Percentiles rank a stretch among this genome's conserved stretches.
These are phyloP conservation scores for Bjerkandera adusta DNA, from an alignment of 1,284 basidiomycete genomes.

Conservation along the genomic window DNA sequence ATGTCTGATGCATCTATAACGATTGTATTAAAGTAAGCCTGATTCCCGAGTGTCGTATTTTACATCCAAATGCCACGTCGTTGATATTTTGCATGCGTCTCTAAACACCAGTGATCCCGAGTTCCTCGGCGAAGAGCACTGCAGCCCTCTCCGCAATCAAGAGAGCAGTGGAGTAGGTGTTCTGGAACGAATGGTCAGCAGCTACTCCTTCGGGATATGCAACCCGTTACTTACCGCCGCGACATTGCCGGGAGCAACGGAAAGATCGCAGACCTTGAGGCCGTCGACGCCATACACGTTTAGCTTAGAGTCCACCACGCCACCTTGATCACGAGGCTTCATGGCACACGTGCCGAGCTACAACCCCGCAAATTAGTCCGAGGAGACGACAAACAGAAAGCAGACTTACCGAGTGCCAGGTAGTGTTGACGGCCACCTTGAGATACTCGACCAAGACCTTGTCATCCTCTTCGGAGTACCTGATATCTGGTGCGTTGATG, in stretches of 20 bases:
- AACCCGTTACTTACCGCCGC: slow-evolving; percentile 10
- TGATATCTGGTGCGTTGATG: slow-evolving; percentile 42
- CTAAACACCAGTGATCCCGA: slow-evolving; percentile 1
- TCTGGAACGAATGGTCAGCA: slow-evolving; percentile 22
- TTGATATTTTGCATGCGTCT: too few species aligned
- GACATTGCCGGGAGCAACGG: slow-evolving; percentile 15
- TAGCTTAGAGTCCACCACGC: slow-evolving; percentile 59
- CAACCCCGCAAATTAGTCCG: not conserved
- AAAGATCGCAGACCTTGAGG: slow-evolving; percentile 51
- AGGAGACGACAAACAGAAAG: not conserved
- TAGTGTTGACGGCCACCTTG: slow-evolving; percentile 31
- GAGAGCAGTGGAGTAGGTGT: slow-evolving; percentile 40
- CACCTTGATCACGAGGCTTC: slow-evolving; percentile 53
- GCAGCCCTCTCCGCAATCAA: not conserved
- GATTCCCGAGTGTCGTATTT: too few species aligned
- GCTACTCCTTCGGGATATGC: not conserved
- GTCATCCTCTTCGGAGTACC: slow-evolving; percentile 57
- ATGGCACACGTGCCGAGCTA: slow-evolving; percentile 68
- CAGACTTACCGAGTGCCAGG: slow-evolving; percentile 54
- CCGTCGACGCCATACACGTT: slow-evolving; percentile 61
- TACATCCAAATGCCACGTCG: too few species aligned
- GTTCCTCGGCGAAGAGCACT: not conserved
- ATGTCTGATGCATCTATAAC: too few species aligned
- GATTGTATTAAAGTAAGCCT: too few species aligned
- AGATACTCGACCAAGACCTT: slow-evolving; percentile 44